A percentile compares a stretch with the other conserved stretches of the same genome.
These are phyloP conservation scores for Plasmodium chabaudi DNA, from an alignment of 169 alveolate species.

Conservation along the genomic window DNA sequence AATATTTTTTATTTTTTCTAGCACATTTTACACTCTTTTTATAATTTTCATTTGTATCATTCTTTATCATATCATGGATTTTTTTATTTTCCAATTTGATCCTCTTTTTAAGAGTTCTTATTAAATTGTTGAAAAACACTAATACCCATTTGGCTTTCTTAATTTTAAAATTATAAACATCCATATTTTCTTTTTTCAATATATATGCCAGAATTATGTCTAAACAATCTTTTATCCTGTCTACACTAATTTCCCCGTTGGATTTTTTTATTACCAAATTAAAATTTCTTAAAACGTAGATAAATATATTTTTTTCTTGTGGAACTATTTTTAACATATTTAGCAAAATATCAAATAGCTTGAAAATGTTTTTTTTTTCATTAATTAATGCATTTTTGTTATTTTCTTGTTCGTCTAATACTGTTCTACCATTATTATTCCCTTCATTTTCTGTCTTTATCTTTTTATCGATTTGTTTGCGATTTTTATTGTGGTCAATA, in stretches of 20 bases:
- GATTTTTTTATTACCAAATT: slow-evolving; percentile 17
- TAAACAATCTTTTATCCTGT: slow-evolving; percentile 24
- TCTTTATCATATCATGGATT: background rate
- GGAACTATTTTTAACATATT: slow-evolving; percentile 52
- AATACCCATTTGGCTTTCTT: slow-evolving; percentile 21
- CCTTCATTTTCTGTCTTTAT: no score
- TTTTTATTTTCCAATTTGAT: background rate
- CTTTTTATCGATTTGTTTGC: no score
- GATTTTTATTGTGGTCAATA: no score
- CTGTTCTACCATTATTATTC: no score
- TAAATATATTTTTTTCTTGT: slow-evolving; percentile 24
- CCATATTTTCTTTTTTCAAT: slow-evolving; percentile 23
- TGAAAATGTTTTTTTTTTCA: slow-evolving; percentile 11
- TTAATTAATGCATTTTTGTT: background rate
- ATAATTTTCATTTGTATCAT: background rate
- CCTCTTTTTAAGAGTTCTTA: slow-evolving; percentile 8
- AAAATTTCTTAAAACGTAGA: slow-evolving; percentile 43
- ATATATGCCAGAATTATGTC: slow-evolving; percentile 62
- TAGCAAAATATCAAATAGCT: slow-evolving; percentile 25
- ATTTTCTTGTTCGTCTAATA: background rate
- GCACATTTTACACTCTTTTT: background rate
- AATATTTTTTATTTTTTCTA: slow-evolving; percentile 7
- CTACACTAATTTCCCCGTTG: background rate
- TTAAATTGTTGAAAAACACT: slow-evolving; percentile 22
- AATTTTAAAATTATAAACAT: slow-evolving; percentile 15